Conservation (phyloP, 768 basidiomycete species). For the Ramaria sp. region DNA sequence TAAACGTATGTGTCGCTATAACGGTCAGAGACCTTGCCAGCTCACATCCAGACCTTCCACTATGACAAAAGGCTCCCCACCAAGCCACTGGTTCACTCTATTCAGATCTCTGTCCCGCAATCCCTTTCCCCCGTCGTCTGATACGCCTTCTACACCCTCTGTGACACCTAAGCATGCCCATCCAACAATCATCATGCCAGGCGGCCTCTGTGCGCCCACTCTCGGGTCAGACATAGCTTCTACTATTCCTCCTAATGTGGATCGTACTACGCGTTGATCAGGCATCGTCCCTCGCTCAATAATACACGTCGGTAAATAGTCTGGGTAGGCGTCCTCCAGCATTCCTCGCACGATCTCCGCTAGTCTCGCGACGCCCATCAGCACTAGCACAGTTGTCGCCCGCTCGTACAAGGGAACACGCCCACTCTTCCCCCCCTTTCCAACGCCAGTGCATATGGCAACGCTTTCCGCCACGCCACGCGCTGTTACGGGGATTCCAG, state of each 20-base stretch:
- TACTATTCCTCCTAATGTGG: slow-evolving; percentile 65
- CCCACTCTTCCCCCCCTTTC: slow-evolving; percentile 72
- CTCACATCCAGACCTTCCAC: slow-evolving; percentile 48
- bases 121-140: slow-evolving; percentile 52
- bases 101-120: slow-evolving; percentile 31
- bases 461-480: slow-evolving; percentile 88
- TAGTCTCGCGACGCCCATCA: slow-evolving; percentile 94
- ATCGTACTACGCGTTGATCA: slow-evolving; percentile 78
- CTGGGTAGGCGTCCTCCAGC: slow-evolving; percentile 53
- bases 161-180: slow-evolving; percentile 81
- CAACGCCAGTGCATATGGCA: slow-evolving; percentile 89
- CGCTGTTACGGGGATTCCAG: slow-evolving; percentile 90
- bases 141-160: slow-evolving; percentile 54
- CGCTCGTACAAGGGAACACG: slow-evolving; percentile 83
- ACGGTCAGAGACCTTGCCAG: slow-evolving; percentile 20
- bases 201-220: slow-evolving; percentile 79
- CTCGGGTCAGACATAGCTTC: slow-evolving; percentile 48
- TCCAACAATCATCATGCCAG: slow-evolving; percentile 93
- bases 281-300: slow-evolving; percentile 92
- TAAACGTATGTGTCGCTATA: background rate
- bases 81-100: slow-evolving; percentile 52
- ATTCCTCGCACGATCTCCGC: slow-evolving; percentile 59
- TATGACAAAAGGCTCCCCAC: slow-evolving; percentile 48
- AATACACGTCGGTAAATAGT: slow-evolving; percentile 75
- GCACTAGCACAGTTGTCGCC: slow-evolving; percentile 65